phyloP scores from a whole-genome alignment of 2,329 filamentous ascomycete species.

The Arthrobotrys conoides region DNA sequence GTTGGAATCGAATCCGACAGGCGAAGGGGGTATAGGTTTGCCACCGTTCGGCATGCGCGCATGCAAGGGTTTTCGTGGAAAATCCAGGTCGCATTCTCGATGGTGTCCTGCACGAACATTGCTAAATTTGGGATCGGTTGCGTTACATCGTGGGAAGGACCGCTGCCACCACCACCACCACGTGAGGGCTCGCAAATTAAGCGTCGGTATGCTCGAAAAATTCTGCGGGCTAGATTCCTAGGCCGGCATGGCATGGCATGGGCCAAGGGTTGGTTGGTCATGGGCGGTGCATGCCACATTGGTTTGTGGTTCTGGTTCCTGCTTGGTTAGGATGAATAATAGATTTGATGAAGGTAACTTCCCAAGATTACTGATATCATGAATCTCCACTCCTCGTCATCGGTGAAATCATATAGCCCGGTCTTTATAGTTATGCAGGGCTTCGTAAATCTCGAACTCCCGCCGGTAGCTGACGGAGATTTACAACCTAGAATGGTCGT shows the following conservation, averaged over 20 bases:
- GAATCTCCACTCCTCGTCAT: background rate
- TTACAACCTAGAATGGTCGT: too few species aligned
- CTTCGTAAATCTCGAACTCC: too few species aligned
- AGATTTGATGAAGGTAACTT: too few species aligned
- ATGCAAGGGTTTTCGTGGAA: slow-evolving; percentile 33
- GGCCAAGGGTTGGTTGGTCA: slow-evolving; percentile 6
- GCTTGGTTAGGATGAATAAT: background rate
- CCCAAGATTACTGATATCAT: background rate
- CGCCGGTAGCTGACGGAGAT: too few species aligned
- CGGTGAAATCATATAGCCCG: background rate
- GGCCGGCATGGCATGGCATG: too few species aligned
- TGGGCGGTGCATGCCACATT: slow-evolving; percentile 20
- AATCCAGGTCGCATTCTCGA: slow-evolving; percentile 49
- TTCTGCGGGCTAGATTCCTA: slow-evolving; percentile 23
- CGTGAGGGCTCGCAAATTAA: slow-evolving; percentile 35
- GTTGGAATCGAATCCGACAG: slow-evolving; percentile 17
- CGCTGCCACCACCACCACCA: slow-evolving; percentile 26
- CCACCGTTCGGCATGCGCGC: slow-evolving; percentile 10
- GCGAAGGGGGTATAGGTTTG: slow-evolving; percentile 10
- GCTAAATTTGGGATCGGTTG: slow-evolving; percentile 48
- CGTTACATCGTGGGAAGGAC: slow-evolving; percentile 55
- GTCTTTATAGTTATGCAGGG: too few species aligned
- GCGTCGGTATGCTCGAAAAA: slow-evolving; percentile 15
- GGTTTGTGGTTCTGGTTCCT: background rate
- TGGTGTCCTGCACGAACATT: slow-evolving; percentile 6